Base-by-base conservation (phyloP, 805 yeast genomes). In the Nadsonia fulvescens region DNA sequence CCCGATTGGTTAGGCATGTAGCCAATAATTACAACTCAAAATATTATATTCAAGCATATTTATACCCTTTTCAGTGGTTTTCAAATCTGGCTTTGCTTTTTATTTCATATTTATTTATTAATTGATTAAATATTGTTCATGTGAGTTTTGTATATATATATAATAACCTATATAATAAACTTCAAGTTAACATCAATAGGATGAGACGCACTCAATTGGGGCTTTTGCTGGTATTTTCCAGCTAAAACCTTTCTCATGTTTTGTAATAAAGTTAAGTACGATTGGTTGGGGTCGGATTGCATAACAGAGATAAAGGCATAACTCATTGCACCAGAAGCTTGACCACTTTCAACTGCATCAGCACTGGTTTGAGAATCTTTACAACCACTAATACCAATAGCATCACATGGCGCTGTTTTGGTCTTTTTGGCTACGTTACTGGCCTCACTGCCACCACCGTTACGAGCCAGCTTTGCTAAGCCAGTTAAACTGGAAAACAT, bases 301-400 rank as follows among this genome's bases (percentile, higher is more conserved):
- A 78, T 50, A 6, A 75, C 83, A 33, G 59, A 56, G 23, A 76
- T 57, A 40, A 79, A 76, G 1, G 91, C 73, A 51, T 67, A 75
- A 13, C 82, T 70, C 77, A 78, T 72, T 4, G 93, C 93, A 31
- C 93, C 93, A 0, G 89, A 75, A 21, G 70, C 64, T 7, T 49
- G 51, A 14, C 83, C 82, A 18, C 66, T 68, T 42, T 73, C 79
- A 12, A 54, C 56, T 0, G 92, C 75, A 47, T 78, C 92, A 5
- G 92, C 92, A 30, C 73, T 63, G 0, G 92, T 78, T 50, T 78
- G 92, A 28, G 65, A 60, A 49, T 78, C 93, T 44, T 74, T 76
- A 37, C 92, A 79, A 4, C 92, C 93, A 3, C 81, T 69, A 29
- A 78, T 53, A 49, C 68, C 63, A 13, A 78, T 63, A 11, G 71